Conservation (phyloP, 371 early-diverging fungal species). For the Mucor piriformis region DNA sequence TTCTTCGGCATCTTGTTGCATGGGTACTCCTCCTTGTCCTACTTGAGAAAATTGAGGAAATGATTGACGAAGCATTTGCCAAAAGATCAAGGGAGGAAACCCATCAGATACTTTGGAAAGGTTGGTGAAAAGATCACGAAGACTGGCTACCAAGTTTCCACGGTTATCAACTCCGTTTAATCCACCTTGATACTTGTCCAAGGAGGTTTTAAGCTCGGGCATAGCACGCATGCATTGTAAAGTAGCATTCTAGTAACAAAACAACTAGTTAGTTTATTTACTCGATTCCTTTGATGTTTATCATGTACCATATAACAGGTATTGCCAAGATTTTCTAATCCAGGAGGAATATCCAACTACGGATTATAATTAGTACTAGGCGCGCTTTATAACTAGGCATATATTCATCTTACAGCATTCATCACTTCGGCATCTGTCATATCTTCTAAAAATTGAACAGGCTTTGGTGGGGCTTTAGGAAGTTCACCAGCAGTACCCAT, state of each 20-base stretch:
- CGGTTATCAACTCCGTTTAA: constrained; percentile 46
- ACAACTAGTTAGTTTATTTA: no score
- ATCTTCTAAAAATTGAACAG: constrained; percentile 86
- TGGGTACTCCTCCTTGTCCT: constrained; percentile 69
- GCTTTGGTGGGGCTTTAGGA: constrained; percentile 73
- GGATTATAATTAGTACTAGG: not conserved
- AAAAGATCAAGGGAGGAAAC: constrained; percentile 81
- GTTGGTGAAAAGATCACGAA: constrained; percentile 75
- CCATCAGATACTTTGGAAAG: constrained; percentile 72
- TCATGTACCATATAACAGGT: constrained; percentile 95
- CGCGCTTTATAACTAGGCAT: not conserved
- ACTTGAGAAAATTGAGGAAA: constrained; percentile 89
- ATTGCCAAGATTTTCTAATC: constrained; percentile 94
- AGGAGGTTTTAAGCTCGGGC: constrained; percentile 76
- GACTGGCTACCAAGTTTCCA: constrained; percentile 68
- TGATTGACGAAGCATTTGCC: constrained; percentile 77
- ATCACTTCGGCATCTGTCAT: constrained; percentile 87
- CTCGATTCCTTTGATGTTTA: no score
- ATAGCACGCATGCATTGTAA: constrained; percentile 94
- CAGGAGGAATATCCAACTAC: constrained; percentile 84
- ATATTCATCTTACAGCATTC: constrained; percentile 69
- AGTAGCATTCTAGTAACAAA: constrained; percentile 83
- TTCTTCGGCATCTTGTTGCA: constrained; percentile 99
- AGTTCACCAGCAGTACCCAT: constrained; percentile 95
- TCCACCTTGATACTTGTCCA: constrained; percentile 57